Evolutionary conservation across 768 basidiomycete genomes (phyloP).

Genomic region (Ephemerocybe angulata): DNA sequence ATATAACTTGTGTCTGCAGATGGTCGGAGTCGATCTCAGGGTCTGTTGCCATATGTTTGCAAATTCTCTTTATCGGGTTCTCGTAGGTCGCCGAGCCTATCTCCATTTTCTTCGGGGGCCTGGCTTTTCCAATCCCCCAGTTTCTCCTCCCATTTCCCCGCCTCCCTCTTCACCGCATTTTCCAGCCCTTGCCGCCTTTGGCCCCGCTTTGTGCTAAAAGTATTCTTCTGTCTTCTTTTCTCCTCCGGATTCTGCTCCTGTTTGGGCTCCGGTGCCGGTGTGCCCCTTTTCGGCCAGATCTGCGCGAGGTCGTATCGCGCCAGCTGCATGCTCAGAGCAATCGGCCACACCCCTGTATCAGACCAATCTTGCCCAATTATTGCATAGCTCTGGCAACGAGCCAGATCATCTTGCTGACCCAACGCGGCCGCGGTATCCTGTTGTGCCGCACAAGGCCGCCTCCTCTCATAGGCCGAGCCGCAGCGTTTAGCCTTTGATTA

Average conservation of each 20-base stretch:
- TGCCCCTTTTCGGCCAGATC: background rate
- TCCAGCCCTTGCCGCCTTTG: too few species aligned
- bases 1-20: background rate
- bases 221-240: too few species aligned
- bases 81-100: background rate
- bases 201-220: too few species aligned
- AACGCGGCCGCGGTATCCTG: too few species aligned
- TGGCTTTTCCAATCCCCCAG: background rate
- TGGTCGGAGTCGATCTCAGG: constrained; percentile 7
- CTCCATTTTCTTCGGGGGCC: background rate
- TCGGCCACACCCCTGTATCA: too few species aligned
- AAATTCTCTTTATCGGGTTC: background rate
- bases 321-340: background rate
- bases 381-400: too few species aligned
- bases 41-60: constrained; percentile 12
- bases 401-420: too few species aligned
- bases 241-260: background rate
- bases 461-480: too few species aligned
- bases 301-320: background rate
- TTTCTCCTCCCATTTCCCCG: background rate
- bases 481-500: too few species aligned
- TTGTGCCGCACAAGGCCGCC: too few species aligned
- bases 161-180: background rate
- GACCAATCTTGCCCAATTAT: too few species aligned
- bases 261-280: constrained; percentile 5